Percentiles rank a stretch among this genome's conserved stretches.
Conservation (phyloP, 257 asterid genomes). For the Henckelia pumila region DNA sequence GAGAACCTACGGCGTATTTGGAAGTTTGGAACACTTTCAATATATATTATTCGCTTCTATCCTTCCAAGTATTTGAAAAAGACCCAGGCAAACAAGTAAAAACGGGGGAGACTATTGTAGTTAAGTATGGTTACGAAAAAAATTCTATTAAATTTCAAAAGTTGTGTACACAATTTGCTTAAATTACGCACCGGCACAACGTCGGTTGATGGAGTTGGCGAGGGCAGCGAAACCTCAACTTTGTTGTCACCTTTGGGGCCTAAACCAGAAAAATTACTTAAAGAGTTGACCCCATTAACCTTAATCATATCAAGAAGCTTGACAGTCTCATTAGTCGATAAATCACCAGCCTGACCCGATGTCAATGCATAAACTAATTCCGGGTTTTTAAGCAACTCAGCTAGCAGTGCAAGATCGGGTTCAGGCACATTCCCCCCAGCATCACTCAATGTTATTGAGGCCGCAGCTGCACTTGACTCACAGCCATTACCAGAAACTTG, state of each 20-base stretch:
- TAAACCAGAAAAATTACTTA: slow-evolving; percentile 42
- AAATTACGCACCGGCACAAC: slow-evolving; percentile 94
- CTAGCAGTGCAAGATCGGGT: slow-evolving; percentile 85
- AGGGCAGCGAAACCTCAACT: slow-evolving; percentile 92
- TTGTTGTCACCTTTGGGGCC: slow-evolving; percentile 41
- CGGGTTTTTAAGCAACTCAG: slow-evolving; percentile 86
- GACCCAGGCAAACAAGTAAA: not conserved
- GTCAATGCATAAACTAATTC: slow-evolving; percentile 86
- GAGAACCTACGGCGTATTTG: not conserved
- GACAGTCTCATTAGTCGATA: slow-evolving; percentile 61
- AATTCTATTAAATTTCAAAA: slow-evolving; percentile 8
- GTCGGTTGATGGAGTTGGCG: slow-evolving; percentile 92
- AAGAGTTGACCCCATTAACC: slow-evolving; percentile 48
- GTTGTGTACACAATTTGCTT: slow-evolving; percentile 31
- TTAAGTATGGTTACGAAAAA: not conserved
- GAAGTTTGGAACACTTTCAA: not conserved
- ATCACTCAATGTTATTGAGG: slow-evolving; percentile 35
- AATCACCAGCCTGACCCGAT: slow-evolving; percentile 70
- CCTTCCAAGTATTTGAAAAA: not conserved
- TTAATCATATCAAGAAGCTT: slow-evolving; percentile 87
- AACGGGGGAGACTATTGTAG: not conserved
- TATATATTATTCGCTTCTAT: not conserved
- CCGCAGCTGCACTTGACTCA: slow-evolving; percentile 29
- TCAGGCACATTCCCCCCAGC: slow-evolving; percentile 37
- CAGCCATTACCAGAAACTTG: slow-evolving; percentile 21